These are phyloP conservation scores for Lasiosphaeria miniovina DNA, from an alignment of 495 filamentous ascomycete genomes.

Conservation along the genomic window DNA sequence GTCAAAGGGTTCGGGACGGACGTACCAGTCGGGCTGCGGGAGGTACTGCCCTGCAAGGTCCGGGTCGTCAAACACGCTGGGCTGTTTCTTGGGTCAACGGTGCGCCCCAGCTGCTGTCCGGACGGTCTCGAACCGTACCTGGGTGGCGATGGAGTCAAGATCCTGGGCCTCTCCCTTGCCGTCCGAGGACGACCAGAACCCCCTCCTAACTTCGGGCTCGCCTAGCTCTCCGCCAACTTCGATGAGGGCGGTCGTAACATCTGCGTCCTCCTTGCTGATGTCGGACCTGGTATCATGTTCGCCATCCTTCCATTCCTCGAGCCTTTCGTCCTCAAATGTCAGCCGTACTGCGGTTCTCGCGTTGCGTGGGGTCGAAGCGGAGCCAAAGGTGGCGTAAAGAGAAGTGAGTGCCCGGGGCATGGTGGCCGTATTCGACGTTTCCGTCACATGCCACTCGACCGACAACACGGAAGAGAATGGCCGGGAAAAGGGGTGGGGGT, in stretches of 20 bases:
- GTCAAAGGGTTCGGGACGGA: background rate
- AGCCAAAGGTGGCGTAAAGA: slow-evolving; percentile 20
- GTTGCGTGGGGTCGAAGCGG: slow-evolving; percentile 3
- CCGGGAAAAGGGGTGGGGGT: background rate
- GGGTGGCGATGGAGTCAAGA: slow-evolving; percentile 20
- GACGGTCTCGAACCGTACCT: slow-evolving; percentile 1
- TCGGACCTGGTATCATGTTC: slow-evolving; percentile 20
- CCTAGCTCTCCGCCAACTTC: slow-evolving; percentile 9
- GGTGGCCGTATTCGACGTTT: background rate
- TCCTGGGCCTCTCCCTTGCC: slow-evolving; percentile 17
- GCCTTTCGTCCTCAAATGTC: slow-evolving; percentile 14
- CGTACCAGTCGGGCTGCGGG: slow-evolving; percentile 48
- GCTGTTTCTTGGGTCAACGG: slow-evolving; percentile 13
- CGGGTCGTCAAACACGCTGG: slow-evolving; percentile 42
- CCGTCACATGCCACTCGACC: background rate
- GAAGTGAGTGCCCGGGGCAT: slow-evolving; percentile 14
- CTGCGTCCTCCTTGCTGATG: slow-evolving; percentile 24
- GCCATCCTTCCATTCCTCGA: slow-evolving; percentile 21
- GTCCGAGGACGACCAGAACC: slow-evolving; percentile 14
- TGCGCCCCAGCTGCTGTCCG: background rate
- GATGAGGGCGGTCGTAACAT: slow-evolving; percentile 22
- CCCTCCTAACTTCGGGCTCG: slow-evolving; percentile 13
- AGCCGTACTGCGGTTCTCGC: slow-evolving; percentile 4
- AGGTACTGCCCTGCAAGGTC: slow-evolving; percentile 49
- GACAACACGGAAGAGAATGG: slow-evolving; percentile 1